Base-by-base conservation (phyloP, 2,329 filamentous ascomycete genomes). In the Fusarium siculi region DNA sequence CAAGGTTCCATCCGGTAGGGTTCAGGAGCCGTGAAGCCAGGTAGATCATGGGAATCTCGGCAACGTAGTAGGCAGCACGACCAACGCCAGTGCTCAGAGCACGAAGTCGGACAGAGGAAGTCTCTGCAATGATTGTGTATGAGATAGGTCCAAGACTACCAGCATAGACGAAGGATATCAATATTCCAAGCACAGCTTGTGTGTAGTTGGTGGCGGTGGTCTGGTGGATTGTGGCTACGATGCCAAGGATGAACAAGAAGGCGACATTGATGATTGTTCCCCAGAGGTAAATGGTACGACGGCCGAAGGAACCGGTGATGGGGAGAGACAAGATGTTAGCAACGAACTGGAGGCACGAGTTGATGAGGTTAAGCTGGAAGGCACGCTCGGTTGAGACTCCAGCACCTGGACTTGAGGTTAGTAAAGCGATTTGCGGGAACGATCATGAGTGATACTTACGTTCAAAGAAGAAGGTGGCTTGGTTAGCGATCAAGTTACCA, bases 81-180 rank as follows among this genome's bases (percentile, higher is more conserved):
- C 90, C 90, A 36, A 92, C 82, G 79, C 89, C 90, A 18, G 90
- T 92, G 5, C 88, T 92, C 28, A 92, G 81, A 49, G 90, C 88
- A 43, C 90, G 80, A 36, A 92, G 89, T 69, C 90, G 90, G 58
- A 92, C 86, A 47, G 90, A 83, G 1, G 90, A 91, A 9, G 90
- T 92, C 81, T 92, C 90, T 65, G 87, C 89, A 57, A 92, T 92
- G 74, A 92, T 90, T 81, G 89, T 87, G 86, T 87, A 92, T 8
- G 90, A 91, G 50, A 88, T 87, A 40, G 90, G 90, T 5, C 89
- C 90, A 21, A 89, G 88, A 71, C 87, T 89, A 18, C 90, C 79
- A 53, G 86, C 88, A 81, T 91, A 93, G 21, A 91, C 80, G 64
- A 93, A 88, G 37, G 90, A 92, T 76, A 92, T 85, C 75, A 92